Base-by-base conservation (phyloP, 163 green algal genomes). In the Scenedesmus sp. region DNA sequence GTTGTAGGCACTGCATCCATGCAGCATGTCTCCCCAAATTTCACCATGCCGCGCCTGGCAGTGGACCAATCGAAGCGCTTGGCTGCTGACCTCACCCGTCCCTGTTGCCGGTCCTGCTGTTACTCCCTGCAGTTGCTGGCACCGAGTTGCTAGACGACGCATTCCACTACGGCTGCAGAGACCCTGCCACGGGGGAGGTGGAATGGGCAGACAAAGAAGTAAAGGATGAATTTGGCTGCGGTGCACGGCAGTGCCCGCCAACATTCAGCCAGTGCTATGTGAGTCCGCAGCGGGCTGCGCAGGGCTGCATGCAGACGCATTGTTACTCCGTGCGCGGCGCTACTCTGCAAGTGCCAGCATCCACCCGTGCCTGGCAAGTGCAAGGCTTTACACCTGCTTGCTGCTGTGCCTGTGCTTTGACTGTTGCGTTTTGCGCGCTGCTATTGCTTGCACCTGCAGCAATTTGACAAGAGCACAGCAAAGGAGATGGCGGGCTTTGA, bases 401-500 rank as follows among this genome's bases (percentile, higher is more conserved):
- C n/a, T 46, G 33, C 33, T 12, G 70, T n/a, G n/a, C n/a, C 35
- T 46, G 40, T 15, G 30, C 76, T 61, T n/a, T 70, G 56, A 70
- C 65, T 40, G 7, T 40, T 18, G 9, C 51, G 20, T 30, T 24
- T 22, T 70, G 56, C 56, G 18, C 33, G 37, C 42, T 18, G 18
- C 49, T 76, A 42, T 22, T 13, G 73, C 73, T 49, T 61, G 56
- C 24, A 0, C 24, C 51, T 72, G n/a, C 78, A 86, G 87, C 7
- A 56, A 0, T 89, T 85, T 46, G 46, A 46, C n/a, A 18, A 51
- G 20, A 82, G 72, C 44, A 83, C 88, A 20, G 86, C 91, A 20
- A 44, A 89, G 5, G 92, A 96, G 44, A 89, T 94, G 10, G 93
- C 96, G 0, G 96, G 95, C 33, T 97, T 96, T 89, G 96, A 97